These are phyloP conservation scores for Quercus wislizeni DNA, from an alignment of 306 rosid species.

Conservation along the genomic window DNA sequence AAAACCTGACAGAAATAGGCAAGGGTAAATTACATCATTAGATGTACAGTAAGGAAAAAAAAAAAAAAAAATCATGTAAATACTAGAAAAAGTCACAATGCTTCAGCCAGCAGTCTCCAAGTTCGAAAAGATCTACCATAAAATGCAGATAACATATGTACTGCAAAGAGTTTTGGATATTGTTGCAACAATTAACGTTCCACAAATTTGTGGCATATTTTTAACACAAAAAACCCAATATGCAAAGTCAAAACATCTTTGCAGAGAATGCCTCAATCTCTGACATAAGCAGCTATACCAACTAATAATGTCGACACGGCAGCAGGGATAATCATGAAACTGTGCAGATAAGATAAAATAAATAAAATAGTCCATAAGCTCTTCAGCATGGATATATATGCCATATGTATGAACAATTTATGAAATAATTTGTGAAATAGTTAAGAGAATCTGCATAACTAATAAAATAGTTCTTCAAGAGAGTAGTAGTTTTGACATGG, in stretches of 20 bases:
- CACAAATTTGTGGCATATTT: not conserved
- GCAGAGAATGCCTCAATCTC: not conserved
- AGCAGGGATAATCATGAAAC: not conserved
- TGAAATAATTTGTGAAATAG: not conserved
- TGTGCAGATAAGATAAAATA: not conserved
- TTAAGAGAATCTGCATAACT: not conserved
- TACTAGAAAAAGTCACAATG: conserved; percentile 1
- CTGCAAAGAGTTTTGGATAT: not conserved
- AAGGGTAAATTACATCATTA: conserved; percentile 16
- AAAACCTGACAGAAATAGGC: conserved; percentile 47
- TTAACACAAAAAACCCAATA: not conserved
- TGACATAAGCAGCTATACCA: not conserved
- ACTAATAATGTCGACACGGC: not conserved
- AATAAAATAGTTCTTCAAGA: not conserved
- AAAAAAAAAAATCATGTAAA: not conserved
- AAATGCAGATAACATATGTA: not conserved
- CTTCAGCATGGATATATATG: not conserved
- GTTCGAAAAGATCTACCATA: not conserved
- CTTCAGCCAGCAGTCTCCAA: conserved; percentile 17
- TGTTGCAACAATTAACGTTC: not conserved
- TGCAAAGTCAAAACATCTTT: not conserved
- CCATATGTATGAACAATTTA: not conserved
- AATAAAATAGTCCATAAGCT: not conserved
- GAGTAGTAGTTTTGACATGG: not conserved
- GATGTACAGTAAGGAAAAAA: not conserved